Conservation (phyloP, 2,329 filamentous ascomycete species). For the Cadophora sp. region DNA sequence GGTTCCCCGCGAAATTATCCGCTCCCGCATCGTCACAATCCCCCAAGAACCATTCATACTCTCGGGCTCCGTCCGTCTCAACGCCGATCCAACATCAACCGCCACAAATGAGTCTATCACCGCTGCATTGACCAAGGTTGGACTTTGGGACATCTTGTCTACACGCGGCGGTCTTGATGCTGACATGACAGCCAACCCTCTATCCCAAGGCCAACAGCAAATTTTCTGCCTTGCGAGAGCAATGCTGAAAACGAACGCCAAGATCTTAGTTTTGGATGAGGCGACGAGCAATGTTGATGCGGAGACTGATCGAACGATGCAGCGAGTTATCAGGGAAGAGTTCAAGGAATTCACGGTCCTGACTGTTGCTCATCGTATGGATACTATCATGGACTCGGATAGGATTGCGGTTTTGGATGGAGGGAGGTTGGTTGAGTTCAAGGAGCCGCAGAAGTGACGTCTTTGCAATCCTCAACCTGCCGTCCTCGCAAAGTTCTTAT, state of each 20-base stretch:
- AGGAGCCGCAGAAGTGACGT: not conserved
- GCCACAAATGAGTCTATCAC: constrained; percentile 74
- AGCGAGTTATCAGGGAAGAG: constrained; percentile 55
- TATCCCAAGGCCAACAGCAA: constrained; percentile 58
- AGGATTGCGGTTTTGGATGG: constrained; percentile 47
- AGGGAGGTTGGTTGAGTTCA: constrained; percentile 46
- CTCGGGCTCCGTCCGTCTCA: constrained; percentile 44
- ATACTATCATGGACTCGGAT: constrained; percentile 53
- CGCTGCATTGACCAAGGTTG: constrained; percentile 67
- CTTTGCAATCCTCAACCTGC: no score
- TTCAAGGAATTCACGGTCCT: constrained; percentile 59
- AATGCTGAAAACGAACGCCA: constrained; percentile 44
- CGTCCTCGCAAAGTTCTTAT: no score
- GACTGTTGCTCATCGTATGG: constrained; percentile 39
- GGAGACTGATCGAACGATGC: constrained; percentile 63
- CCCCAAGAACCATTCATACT: constrained; percentile 53
- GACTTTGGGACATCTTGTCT: constrained; percentile 38
- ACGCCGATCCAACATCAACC: constrained; percentile 47
- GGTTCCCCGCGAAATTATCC: constrained; percentile 49
- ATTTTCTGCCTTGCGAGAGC: constrained; percentile 56
- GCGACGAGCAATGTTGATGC: constrained; percentile 46
- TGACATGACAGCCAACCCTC: constrained; percentile 61
- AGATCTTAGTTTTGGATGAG: constrained; percentile 47
- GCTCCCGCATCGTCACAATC: constrained; percentile 50
- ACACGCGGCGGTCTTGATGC: constrained; percentile 35